These are phyloP conservation scores for Citrus hindsii DNA, from an alignment of 345 rosid genomes.

Conservation along the genomic window DNA sequence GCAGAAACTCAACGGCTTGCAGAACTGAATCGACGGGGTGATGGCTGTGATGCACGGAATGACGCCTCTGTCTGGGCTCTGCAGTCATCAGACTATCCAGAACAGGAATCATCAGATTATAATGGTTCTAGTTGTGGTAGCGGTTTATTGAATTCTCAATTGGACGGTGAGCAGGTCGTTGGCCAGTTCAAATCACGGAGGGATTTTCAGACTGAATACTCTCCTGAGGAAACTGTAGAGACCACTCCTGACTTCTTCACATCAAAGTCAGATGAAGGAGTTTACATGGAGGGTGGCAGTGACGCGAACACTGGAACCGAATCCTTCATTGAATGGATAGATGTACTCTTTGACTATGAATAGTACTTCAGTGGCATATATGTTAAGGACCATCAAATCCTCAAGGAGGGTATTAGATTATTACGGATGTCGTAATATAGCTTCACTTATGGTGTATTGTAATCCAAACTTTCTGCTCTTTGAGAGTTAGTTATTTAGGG, in stretches of 20 bases:
- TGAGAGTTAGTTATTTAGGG: not conserved
- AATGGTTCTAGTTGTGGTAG: not conserved
- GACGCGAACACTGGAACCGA: not conserved
- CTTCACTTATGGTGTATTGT: not conserved
- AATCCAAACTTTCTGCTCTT: not conserved
- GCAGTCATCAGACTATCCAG: not conserved
- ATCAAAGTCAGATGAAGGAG: not conserved
- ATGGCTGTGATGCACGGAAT: not conserved
- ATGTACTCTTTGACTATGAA: not conserved
- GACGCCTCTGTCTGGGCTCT: not conserved
- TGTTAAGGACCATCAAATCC: not conserved
- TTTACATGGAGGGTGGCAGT: not conserved
- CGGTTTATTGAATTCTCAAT: not conserved
- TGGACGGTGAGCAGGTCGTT: not conserved
- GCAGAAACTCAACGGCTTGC: not conserved
- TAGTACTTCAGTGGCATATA: not conserved
- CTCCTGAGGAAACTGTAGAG: not conserved
- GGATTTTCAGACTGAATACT: not conserved
- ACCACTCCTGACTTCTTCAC: not conserved
- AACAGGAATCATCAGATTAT: not conserved
- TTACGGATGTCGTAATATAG: not conserved
- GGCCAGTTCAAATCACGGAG: not conserved
- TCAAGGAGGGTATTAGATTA: not conserved
- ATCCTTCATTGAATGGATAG: not conserved
- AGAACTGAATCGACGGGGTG: not conserved